A percentile compares a stretch with the other conserved stretches of the same genome.
Evolutionary conservation across 352 stramenopile genomes (phyloP).

Genomic region (Globisporangium paddicum): DNA sequence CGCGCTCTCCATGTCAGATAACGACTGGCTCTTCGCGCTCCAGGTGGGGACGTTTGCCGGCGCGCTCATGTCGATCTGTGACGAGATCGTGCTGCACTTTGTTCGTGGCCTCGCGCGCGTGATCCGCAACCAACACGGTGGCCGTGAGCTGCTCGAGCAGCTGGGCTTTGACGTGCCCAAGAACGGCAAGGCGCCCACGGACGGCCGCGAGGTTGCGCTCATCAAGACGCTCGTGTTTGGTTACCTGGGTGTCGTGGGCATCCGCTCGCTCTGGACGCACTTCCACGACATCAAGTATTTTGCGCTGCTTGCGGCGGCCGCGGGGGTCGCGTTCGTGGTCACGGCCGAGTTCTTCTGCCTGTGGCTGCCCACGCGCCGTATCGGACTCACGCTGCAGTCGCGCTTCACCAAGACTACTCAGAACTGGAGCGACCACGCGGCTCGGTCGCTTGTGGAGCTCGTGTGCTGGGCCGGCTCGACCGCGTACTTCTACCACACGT

Average conservation of each 20-base stretch:
- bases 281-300: slow-evolving; percentile 75
- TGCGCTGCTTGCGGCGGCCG: slow-evolving; percentile 54
- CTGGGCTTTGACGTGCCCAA: slow-evolving; percentile 71
- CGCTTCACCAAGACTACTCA: slow-evolving; percentile 52
- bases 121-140: slow-evolving; percentile 68
- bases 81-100: slow-evolving; percentile 71
- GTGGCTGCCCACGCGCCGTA: slow-evolving; percentile 65
- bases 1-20: slow-evolving; percentile 48
- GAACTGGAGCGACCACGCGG: slow-evolving; percentile 56
- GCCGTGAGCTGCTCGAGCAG: slow-evolving; percentile 44
- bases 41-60: slow-evolving; percentile 73
- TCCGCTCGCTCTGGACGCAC: slow-evolving; percentile 60
- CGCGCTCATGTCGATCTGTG: slow-evolving; percentile 76
- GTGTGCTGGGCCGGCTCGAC: slow-evolving; percentile 55
- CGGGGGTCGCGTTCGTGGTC: slow-evolving; percentile 64
- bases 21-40: slow-evolving; percentile 51
- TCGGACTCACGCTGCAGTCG: slow-evolving; percentile 71
- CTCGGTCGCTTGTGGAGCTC: slow-evolving; percentile 58
- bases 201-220: slow-evolving; percentile 58
- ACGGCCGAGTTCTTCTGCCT: slow-evolving; percentile 77
- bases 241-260: slow-evolving; percentile 57
- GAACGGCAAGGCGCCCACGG: slow-evolving; percentile 60
- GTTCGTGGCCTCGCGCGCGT: slow-evolving; percentile 50
- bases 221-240: slow-evolving; percentile 82
- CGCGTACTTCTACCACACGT: slow-evolving; percentile 54